A percentile compares a stretch with the other conserved stretches of the same genome.
Conservation (phyloP, 2,329 filamentous ascomycete species). For the Penicillium corylophilum region DNA sequence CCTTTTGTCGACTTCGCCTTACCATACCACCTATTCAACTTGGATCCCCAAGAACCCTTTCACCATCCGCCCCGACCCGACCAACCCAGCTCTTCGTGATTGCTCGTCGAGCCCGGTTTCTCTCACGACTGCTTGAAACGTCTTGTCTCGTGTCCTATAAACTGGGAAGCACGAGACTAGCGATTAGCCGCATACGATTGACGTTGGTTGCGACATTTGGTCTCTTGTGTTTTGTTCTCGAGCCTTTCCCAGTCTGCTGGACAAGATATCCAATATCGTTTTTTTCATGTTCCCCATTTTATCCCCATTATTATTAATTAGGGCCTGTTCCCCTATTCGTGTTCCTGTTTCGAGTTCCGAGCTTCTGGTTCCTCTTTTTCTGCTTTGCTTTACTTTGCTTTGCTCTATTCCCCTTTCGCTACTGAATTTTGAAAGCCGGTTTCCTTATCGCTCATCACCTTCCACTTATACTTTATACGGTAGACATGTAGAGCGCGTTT, state of each 20-base stretch:
- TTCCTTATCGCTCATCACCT: background rate
- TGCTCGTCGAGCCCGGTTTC: conserved; percentile 12
- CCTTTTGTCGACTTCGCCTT: conserved; percentile 7
- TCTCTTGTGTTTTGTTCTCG: conserved; percentile 1
- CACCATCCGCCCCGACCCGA: conserved; percentile 6
- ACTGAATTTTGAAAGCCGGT: conserved; percentile 11
- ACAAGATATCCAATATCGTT: conserved; percentile 10
- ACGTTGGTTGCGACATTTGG: conserved; percentile 13
- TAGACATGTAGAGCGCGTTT: background rate
- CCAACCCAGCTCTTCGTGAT: conserved; percentile 14
- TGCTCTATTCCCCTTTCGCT: conserved; percentile 38
- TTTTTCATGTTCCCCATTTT: conserved; percentile 4
- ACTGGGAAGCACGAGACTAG: conserved; percentile 2
- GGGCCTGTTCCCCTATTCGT: background rate
- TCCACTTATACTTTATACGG: background rate
- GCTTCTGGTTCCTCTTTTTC: too few relatives aligned
- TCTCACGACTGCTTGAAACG: conserved; percentile 1
- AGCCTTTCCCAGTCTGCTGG: conserved; percentile 3
- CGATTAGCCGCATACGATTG: conserved; percentile 18
- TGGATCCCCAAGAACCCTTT: conserved; percentile 5
- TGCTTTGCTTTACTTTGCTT: conserved; percentile 11
- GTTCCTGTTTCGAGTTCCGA: conserved; percentile 1
- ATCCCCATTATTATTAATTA: background rate
- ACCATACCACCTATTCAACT: conserved; percentile 5
- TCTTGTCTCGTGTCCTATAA: background rate